Percentiles rank a stretch among this genome's conserved stretches.
These are phyloP conservation scores for Xylaria intraflava DNA, from an alignment of 495 filamentous ascomycete genomes.

Conservation along the genomic window DNA sequence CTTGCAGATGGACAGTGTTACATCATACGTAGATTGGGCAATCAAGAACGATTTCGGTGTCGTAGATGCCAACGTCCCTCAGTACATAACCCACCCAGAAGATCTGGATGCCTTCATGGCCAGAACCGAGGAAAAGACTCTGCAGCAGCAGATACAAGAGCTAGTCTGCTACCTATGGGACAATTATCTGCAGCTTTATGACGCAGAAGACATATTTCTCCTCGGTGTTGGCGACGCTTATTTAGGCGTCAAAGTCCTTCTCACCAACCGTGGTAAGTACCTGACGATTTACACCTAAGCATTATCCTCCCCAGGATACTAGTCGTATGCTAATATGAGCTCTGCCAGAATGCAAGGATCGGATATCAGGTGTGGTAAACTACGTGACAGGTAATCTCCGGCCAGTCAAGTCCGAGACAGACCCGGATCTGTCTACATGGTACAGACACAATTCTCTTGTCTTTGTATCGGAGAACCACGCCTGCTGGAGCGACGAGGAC, in stretches of 20 bases:
- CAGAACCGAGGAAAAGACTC: slow-evolving; percentile 24
- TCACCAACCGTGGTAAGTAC: slow-evolving; percentile 56
- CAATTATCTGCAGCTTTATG: slow-evolving; percentile 83
- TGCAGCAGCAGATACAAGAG: slow-evolving; percentile 58
- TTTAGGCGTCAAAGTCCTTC: slow-evolving; percentile 59
- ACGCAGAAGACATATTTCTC: slow-evolving; percentile 65
- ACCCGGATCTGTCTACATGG: slow-evolving; percentile 60
- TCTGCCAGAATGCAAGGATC: slow-evolving; percentile 37
- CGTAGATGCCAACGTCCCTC: slow-evolving; percentile 85
- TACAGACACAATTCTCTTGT: slow-evolving; percentile 67
- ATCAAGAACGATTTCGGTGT: slow-evolving; percentile 64
- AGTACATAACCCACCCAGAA: slow-evolving; percentile 52
- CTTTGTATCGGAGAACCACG: slow-evolving; percentile 64
- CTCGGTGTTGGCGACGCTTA: slow-evolving; percentile 78
- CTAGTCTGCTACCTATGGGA: slow-evolving; percentile 90
- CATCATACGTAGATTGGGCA: slow-evolving; percentile 78
- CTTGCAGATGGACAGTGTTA: slow-evolving; percentile 64
- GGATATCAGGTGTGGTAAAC: slow-evolving; percentile 46
- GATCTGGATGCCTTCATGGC: slow-evolving; percentile 32
- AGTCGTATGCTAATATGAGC: neutral
- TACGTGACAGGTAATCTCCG: slow-evolving; percentile 60
- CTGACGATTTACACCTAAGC: neutral
- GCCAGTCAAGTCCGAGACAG: slow-evolving; percentile 58
- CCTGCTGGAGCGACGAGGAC: slow-evolving; percentile 57
- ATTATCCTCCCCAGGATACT: neutral